These are phyloP conservation scores for Cyberlindnera veronae DNA, from an alignment of 805 yeast species.

Conservation along the genomic window DNA sequence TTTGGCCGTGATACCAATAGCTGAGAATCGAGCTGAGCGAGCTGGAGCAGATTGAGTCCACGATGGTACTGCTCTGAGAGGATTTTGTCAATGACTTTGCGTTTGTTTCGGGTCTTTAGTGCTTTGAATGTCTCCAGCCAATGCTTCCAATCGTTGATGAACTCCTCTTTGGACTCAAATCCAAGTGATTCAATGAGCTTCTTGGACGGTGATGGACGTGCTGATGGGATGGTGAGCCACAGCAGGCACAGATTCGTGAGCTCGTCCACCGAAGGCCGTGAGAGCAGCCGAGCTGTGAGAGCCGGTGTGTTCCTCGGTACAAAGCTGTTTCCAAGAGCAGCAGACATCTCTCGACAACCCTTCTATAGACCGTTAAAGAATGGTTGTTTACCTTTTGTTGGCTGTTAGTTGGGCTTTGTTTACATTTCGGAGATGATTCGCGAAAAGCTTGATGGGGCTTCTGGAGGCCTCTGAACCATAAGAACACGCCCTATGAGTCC, in stretches of 20 bases:
- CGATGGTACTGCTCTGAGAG: conserved; percentile 40
- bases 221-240: conserved; percentile 23
- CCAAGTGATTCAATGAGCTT: conserved; percentile 10
- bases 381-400: too few relatives aligned
- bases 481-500: too few relatives aligned
- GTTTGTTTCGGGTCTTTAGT: conserved; percentile 8
- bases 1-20: conserved; percentile 56
- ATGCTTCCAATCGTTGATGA: conserved; percentile 6
- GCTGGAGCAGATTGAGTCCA: conserved; percentile 61
- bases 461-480: too few relatives aligned
- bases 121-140: conserved; percentile 12
- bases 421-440: too few relatives aligned
- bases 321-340: conserved; percentile 21
- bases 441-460: too few relatives aligned
- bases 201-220: conserved; percentile 18
- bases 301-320: conserved; percentile 18
- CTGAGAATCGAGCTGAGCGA: conserved; percentile 70
- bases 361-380: too few relatives aligned
- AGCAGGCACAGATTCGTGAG: conserved; percentile 22
- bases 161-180: conserved; percentile 5
- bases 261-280: conserved; percentile 21
- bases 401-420: too few relatives aligned
- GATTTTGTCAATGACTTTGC: conserved; percentile 22
- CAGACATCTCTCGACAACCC: conserved; percentile 3
- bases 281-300: conserved; percentile 12